phyloP scores from a whole-genome alignment of 495 filamentous ascomycete species.

The Penicillium chermesinum region DNA sequence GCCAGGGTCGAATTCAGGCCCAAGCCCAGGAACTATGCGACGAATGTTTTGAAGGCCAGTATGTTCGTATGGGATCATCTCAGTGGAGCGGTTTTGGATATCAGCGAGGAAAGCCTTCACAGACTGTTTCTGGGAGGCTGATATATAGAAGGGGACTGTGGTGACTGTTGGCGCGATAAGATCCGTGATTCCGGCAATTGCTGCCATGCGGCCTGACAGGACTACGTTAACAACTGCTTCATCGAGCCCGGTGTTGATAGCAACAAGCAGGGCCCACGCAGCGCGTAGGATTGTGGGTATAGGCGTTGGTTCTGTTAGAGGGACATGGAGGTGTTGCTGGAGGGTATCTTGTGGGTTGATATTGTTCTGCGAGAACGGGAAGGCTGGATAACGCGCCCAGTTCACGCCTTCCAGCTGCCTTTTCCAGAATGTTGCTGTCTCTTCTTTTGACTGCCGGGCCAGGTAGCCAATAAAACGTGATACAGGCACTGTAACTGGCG shows the following conservation, averaged over 20 bases:
- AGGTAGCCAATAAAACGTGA: conserved; percentile 7
- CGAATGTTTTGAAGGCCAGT: conserved; percentile 49
- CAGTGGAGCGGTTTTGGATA: conserved; percentile 29
- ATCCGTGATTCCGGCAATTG: conserved; percentile 25
- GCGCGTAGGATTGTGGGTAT: conserved; percentile 9
- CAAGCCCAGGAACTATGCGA: conserved; percentile 41
- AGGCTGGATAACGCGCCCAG: neutral
- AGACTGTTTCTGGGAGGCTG: conserved; percentile 12
- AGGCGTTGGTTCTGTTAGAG: conserved; percentile 12
- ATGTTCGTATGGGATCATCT: conserved; percentile 40
- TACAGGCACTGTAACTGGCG: neutral
- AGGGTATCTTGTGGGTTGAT: conserved; percentile 8
- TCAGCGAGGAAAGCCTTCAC: conserved; percentile 33
- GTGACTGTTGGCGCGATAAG: conserved; percentile 41
- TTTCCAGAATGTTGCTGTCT: neutral
- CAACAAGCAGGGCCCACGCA: conserved; percentile 35
- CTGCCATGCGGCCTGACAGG: conserved; percentile 31
- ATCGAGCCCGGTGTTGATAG: conserved; percentile 19
- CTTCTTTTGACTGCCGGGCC: neutral
- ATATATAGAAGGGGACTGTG: conserved; percentile 48
- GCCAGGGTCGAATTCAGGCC: conserved; percentile 49
- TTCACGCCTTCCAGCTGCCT: neutral
- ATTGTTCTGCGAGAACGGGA: neutral
- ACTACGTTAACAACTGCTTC: conserved; percentile 36
- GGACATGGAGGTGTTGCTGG: conserved; percentile 22